Base-by-base conservation (phyloP, 208 protist species). In the Wallacemonas sp. region DNA sequence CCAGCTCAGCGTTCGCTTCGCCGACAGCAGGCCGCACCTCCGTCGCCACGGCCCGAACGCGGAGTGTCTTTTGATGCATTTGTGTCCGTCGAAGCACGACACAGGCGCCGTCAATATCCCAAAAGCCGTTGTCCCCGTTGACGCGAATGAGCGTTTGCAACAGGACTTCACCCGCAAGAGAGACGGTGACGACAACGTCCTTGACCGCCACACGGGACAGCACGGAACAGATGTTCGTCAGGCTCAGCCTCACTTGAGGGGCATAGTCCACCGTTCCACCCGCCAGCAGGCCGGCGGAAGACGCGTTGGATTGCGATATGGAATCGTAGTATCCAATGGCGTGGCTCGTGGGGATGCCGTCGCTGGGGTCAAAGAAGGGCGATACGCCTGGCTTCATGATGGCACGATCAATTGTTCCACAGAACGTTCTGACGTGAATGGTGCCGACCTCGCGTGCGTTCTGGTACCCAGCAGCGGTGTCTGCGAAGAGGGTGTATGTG, bases 151-250 rank as follows among this genome's bases (percentile, higher is more conserved):
- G 73, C 66, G 77, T 72, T 11, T 70, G 68, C 38, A 80, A 77
- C 6, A 93, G 66, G 24, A 93, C 45, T 11, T 72, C 62, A 9
- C 69, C 36, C 17, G 79, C 73, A 41, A 71, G 76, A 11, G 58
- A 75, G 24, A 89, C 51, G 5, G 71, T 77, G 4, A 86, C 73
- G 9, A 72, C 73, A 14, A 90, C 59, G 53, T 55, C 70, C 72
- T 86, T 87, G 14, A 62, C 45, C 8, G 68, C 30, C 34, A 62
- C 72, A 38, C 74, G 77, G 22, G 77, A 63, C 26, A 75, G 62
- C 15, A 90, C 42, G 34, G 64, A 9, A 66, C 79, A 84, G 27
- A 80, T 65, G 70, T 75, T 88, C 31, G 83, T 88, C 14, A 93
- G 61, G 49, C 78, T 75, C 28, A 89, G 41, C 51, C 84, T 69